Evolutionary conservation across 2,329 filamentous ascomycete genomes (phyloP), one percentile per base, ranked within the genome.

Genomic region (Xylaria sp.): DNA sequence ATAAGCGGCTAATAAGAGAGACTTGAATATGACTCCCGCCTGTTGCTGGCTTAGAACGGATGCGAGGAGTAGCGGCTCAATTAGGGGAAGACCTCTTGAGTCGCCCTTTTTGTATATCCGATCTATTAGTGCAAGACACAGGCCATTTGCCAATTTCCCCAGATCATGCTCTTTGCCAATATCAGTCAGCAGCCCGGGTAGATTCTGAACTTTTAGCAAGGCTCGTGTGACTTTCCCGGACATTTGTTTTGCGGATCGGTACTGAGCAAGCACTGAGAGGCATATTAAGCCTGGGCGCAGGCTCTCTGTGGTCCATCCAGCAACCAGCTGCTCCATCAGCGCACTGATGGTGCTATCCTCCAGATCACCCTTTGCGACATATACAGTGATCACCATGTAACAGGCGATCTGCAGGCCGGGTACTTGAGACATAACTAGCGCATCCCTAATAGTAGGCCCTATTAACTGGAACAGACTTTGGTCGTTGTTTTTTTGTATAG

Each of bases 361-460:
- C 15, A 98, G 85, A 57, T 88, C 86, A 0, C 92, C 90, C 80
- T 97, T 97, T 58, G 93, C 90, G 6, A 93, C 94, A 70, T 98
- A 87, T 58, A 98, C 89, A 6, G 93, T 89, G 65, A 94, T 87
- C 23, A 97, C 89, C 92, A 97, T 97, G 79, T 97, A 98, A 66
- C 92, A 94, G 17, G 92, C 94, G 68, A 97, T 87, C 72, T 94
- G 92, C 49, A 97, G 83, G 70, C 95, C 93, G 0, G 93, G 88
- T 0, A 91, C 89, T 69, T 91, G 89, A 74, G 90, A 90, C 83
- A 95, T 87, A 9, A 90, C 86, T 69, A 98, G 85, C 1, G 92
- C 93, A 71, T 93, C 90, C 68, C 93, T 92, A 38, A 99, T 85
- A 2, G 94, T 74, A 83, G 94, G 80, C 85, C 85, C 77, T 87